phyloP scores from a whole-genome alignment of 495 filamentous ascomycete genomes.

The Annulohypoxylon stygium region DNA sequence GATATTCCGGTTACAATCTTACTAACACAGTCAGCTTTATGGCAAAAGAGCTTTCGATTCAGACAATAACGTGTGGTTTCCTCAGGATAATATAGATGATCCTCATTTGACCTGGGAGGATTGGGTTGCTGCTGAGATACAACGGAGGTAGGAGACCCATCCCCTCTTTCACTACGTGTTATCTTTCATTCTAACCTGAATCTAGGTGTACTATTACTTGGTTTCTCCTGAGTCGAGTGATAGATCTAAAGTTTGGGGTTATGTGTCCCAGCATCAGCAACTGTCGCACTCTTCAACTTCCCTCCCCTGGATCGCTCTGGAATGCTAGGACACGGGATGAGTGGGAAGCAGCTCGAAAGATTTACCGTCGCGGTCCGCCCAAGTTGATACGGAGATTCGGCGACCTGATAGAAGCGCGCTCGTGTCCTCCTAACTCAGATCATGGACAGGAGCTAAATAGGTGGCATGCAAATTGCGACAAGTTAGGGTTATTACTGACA shows the following conservation, averaged over 20 bases:
- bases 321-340: conserved; percentile 36
- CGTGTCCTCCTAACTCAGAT: conserved; percentile 23
- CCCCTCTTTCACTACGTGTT: neutral
- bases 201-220: conserved; percentile 38
- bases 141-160: conserved; percentile 36
- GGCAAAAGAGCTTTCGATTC: conserved; percentile 22
- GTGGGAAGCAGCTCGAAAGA: conserved; percentile 32
- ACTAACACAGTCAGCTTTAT: conserved; percentile 23
- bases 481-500: conserved; percentile 38
- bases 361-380: neutral
- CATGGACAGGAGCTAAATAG: conserved; percentile 34
- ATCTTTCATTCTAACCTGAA: neutral
- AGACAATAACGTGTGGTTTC: conserved; percentile 28
- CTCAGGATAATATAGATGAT: conserved; percentile 27
- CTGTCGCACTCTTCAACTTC: conserved; percentile 43
- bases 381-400: conserved; percentile 34
- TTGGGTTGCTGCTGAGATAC: conserved; percentile 40
- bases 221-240: conserved; percentile 45
- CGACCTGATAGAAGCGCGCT: conserved; percentile 42
- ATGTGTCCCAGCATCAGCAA: conserved; percentile 35
- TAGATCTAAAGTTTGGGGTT: conserved; percentile 42
- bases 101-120: conserved; percentile 45
- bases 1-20: neutral
- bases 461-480: conserved; percentile 47
- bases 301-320: conserved; percentile 39